phyloP scores from a whole-genome alignment of 208 protist genomes.

The Acanthamoeba healyi region DNA sequence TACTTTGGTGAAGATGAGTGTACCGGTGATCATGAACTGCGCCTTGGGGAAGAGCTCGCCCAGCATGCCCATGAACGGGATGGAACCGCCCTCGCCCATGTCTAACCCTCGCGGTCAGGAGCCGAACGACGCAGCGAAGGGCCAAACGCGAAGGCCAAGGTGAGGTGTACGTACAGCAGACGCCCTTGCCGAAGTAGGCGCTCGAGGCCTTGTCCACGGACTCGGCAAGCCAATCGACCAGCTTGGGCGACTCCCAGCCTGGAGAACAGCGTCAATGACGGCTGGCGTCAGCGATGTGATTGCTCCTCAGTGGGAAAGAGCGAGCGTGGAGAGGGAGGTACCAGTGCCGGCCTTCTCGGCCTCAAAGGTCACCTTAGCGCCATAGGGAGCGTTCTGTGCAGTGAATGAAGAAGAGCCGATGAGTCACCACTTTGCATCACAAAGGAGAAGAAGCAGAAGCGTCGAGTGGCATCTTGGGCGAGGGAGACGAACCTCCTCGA shows the following conservation, averaged over 20 bases:
- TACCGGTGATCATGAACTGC: slow-evolving; percentile 95
- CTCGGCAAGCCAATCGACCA: slow-evolving; percentile 91
- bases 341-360: slow-evolving; percentile 65
- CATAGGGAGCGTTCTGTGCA: slow-evolving; percentile 91
- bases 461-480: too few relatives aligned
- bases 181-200: slow-evolving; percentile 91
- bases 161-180: slow-evolving; percentile 89
- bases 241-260: slow-evolving; percentile 93
- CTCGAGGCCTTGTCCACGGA: slow-evolving; percentile 91
- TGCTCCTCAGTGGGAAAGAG: not conserved
- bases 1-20: not conserved
- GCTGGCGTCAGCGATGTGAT: too few relatives aligned
- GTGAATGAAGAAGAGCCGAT: not conserved
- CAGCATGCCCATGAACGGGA: slow-evolving; percentile 90
- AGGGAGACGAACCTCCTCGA: slow-evolving; percentile 83
- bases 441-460: too few relatives aligned
- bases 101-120: not conserved
- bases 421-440: too few relatives aligned
- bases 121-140: not conserved
- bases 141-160: not conserved
- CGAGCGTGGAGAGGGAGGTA: slow-evolving; percentile 2
- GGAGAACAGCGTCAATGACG: not conserved
- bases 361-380: slow-evolving; percentile 92
- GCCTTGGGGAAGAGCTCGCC: slow-evolving; percentile 93
- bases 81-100: slow-evolving; percentile 75